Percentiles rank a stretch among this genome's conserved stretches.
Evolutionary conservation across 2,329 filamentous ascomycete species (phyloP).

Genomic region (Rugonectria rugulosa): DNA sequence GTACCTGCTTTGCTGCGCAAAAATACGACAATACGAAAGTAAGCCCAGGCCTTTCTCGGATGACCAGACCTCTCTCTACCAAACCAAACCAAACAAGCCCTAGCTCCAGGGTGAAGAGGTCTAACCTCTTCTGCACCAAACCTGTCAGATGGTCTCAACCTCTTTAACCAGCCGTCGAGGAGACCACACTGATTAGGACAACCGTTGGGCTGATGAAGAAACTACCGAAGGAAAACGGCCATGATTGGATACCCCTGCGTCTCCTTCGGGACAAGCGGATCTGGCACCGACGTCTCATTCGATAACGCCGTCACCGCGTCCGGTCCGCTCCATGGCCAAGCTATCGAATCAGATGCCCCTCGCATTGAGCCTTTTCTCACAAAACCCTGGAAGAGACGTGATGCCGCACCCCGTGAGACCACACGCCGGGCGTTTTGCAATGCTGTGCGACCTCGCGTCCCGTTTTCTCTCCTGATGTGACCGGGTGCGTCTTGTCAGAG

Average conservation of each 20-base stretch:
- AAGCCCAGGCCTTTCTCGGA: no score
- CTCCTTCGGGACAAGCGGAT: slow-evolving; percentile 14
- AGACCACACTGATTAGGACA: slow-evolving; percentile 4
- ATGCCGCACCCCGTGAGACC: slow-evolving; percentile 1
- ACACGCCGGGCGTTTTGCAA: not conserved
- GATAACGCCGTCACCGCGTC: slow-evolving; percentile 9
- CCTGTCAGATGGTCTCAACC: slow-evolving; percentile 14
- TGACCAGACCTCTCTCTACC: no score
- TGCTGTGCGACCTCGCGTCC: slow-evolving; percentile 4
- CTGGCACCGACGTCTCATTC: slow-evolving; percentile 15
- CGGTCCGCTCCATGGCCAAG: slow-evolving; percentile 11
- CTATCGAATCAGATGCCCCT: slow-evolving; percentile 19
- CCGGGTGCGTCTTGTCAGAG: not conserved
- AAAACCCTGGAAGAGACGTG: slow-evolving; percentile 1
- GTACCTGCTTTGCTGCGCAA: not conserved
- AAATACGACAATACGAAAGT: no score
- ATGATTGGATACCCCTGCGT: slow-evolving; percentile 12
- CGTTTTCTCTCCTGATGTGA: not conserved
- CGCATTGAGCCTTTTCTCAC: not conserved
- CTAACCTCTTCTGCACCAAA: slow-evolving; percentile 1
- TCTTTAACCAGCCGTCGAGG: not conserved
- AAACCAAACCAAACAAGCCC: no score
- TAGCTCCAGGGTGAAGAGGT: not conserved
- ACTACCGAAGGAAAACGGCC: slow-evolving; percentile 15
- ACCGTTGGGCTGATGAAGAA: slow-evolving; percentile 19